phyloP scores from a whole-genome alignment of 176 grass and related monocot genomes.

The Hyparrhenia diplandra region DNA sequence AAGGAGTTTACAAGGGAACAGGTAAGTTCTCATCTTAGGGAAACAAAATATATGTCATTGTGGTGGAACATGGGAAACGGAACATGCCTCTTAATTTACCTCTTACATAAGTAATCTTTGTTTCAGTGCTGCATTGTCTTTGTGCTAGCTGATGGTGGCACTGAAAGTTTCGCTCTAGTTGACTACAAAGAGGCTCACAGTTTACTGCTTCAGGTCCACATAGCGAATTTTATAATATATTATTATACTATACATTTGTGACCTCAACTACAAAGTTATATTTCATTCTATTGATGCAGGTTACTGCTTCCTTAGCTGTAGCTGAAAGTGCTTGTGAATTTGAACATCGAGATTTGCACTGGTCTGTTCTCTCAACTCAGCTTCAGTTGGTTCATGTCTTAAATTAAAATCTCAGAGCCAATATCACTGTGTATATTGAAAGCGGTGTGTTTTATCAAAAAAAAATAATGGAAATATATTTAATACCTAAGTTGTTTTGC shows the following conservation, averaged over 20 bases:
- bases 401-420: neutral
- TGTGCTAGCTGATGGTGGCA: constrained; percentile 84
- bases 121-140: constrained; percentile 57
- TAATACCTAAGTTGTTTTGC: neutral
- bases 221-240: constrained; percentile 19
- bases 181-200: constrained; percentile 70
- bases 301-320: constrained; percentile 73
- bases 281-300: constrained; percentile 42
- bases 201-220: constrained; percentile 76
- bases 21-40: constrained; percentile 24
- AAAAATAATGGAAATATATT: neutral
- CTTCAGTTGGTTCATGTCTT: neutral
- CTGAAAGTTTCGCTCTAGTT: constrained; percentile 60
- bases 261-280: neutral
- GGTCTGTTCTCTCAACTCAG: constrained; percentile 41
- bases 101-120: no score
- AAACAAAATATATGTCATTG: neutral
- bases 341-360: constrained; percentile 97
- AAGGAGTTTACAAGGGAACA: constrained; percentile 66
- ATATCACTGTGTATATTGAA: neutral
- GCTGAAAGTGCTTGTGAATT: constrained; percentile 84
- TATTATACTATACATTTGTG: neutral
- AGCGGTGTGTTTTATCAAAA: neutral
- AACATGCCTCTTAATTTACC: neutral
- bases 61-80: neutral